These are phyloP conservation scores for Orbilia quercus DNA, from an alignment of 2,329 filamentous ascomycete genomes.

Conservation along the genomic window DNA sequence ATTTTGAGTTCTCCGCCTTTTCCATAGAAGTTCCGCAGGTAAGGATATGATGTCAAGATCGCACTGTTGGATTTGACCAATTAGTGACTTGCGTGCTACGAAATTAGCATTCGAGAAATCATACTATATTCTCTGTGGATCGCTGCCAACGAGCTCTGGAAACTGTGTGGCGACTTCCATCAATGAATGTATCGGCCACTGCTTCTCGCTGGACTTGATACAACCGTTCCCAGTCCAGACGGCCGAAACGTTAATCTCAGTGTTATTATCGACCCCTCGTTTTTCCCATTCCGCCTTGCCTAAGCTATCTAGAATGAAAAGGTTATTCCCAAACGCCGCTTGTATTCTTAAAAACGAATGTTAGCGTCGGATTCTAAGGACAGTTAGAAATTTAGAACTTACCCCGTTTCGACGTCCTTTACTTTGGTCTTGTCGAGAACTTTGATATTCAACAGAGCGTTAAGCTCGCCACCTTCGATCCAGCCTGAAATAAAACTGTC, in stretches of 20 bases:
- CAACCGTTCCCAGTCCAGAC: conserved; percentile 60
- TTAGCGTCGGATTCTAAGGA: background rate
- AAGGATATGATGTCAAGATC: conserved; percentile 60
- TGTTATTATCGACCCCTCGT: conserved; percentile 56
- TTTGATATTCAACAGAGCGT: conserved; percentile 60
- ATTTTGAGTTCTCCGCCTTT: conserved; percentile 37
- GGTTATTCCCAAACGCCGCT: conserved; percentile 57
- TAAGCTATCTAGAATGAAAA: conserved; percentile 48
- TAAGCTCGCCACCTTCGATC: conserved; percentile 61
- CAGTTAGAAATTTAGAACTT: background rate
- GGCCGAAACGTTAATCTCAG: conserved; percentile 58
- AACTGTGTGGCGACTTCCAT: conserved; percentile 59
- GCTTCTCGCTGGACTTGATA: conserved; percentile 58
- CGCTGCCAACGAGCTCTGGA: conserved; percentile 58
- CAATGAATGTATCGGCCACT: conserved; percentile 60
- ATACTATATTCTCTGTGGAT: conserved; percentile 59
- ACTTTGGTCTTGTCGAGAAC: conserved; percentile 58
- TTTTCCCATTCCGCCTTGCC: conserved; percentile 49
- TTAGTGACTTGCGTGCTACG: too few species aligned
- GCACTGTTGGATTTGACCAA: conserved; percentile 39
- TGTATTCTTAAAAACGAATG: conserved; percentile 29
- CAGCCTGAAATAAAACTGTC: conserved; percentile 61
- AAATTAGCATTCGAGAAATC: background rate
- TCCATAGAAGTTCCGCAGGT: conserved; percentile 58
- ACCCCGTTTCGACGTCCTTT: conserved; percentile 57